Base-by-base conservation (phyloP, 345 rosid genomes). In the Eucalyptus fibrosa region DNA sequence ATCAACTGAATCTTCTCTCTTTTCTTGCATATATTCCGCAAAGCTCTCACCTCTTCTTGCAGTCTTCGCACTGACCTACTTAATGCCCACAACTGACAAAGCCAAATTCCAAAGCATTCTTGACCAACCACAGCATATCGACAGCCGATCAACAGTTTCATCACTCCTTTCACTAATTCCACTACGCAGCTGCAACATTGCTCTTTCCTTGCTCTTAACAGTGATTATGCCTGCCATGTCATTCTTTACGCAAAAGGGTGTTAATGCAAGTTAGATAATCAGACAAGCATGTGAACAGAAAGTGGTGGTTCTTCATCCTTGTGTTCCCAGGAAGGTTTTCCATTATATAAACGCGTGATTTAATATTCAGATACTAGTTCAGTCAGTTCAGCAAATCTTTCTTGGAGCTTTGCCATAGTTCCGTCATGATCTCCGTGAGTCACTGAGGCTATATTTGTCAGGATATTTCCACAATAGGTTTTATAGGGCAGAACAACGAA, bases 161-260 rank as follows among this genome's bases (percentile, higher is more conserved):
- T 95, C 98, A 90, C 89, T 94, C 91, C 91, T 94, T 91, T 87
- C 90, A 89, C 92, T 90, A 82, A 91, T 89, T 92, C 92, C 96
- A 87, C 91, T 92, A 89, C 91, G 96, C 94, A 95, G 93, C 92
- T 37, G 90, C 50, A 97, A 88, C 86, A 92, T 87, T 90, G 91
- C 88, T 90, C 94, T 95, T 89, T 96, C 94, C 89, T 93, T 94
- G 88, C 97, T 92, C 83, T 92, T 93, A 92, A 96, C 88, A 88
- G 89, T 88, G 90, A 92, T 86, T 60, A 92, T 87, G 88, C 95
- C 95, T 83, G 94, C 93, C 90, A 89, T 92, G 92, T 93, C 96
- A 93, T 95, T 95, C 99, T 96, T 93, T 89, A 87, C 62, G 81
- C 56, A 86, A 91, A 92, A 55, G 47, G 92, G 80, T 88, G 86